Base-by-base conservation (phyloP, 2,329 filamentous ascomycete genomes). In the Amylocarpus encephaloides region DNA sequence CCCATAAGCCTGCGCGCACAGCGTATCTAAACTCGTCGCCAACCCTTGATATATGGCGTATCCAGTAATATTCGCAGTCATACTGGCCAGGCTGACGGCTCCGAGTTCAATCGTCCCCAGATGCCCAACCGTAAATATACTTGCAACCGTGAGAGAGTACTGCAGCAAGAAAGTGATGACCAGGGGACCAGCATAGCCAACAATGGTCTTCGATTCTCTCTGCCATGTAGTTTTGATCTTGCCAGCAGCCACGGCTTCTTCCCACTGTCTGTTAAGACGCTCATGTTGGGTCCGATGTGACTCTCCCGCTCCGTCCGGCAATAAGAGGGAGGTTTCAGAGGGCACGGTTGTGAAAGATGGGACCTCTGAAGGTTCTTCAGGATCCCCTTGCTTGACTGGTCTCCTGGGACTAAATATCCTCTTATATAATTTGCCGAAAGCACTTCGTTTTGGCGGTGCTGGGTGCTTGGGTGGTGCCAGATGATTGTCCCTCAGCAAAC, bases 1-100 rank as follows among this genome's bases (percentile, higher is more conserved):
- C 2, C 93, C 92, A 65, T 94, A 97, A 0, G 93, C 92, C 68
- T 97, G 92, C 0, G 92, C 82, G 67, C 92, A 96, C 2, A 97
- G 80, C 0, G 92, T 97, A 68, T 97, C 92, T 34, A 97, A 74
- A 56, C 85, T 88, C 4, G 92, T 97, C 1, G 90, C 85, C 12
- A 97, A 76, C n/a, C 90, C 86, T 64, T 90, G 86, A 64, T 88
- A 86, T 13, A 88, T 81, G 0, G 85, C 85, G 61, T 86, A 84
- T 51, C 85, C 88, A 12, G 80, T 86, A 59, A 93, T 91, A 56
- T 82, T 88, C 26, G 84, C 84, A 1, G 85, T 88, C 87, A 92
- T 92, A 61, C 83, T 83, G 5, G 81, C 83, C 55, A 87, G 68
- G 63, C 78, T 82, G 34, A 86, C 80, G 0, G 82, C 83, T 3